Base-by-base conservation (phyloP, 371 early-diverging fungal genomes). In the Apophysomyces sp. region DNA sequence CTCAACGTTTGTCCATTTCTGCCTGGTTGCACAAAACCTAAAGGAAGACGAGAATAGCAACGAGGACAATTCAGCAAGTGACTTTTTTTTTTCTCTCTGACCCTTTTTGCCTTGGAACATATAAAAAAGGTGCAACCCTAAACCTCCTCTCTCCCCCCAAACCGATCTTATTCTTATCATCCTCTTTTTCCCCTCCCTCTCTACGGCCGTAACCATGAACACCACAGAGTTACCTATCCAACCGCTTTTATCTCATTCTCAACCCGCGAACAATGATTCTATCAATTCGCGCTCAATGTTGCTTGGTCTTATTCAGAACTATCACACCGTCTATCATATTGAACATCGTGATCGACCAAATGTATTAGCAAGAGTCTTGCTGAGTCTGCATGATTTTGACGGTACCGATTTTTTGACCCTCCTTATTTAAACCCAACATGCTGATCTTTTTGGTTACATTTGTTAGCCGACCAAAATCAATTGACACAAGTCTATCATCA, bases 331-430 rank as follows among this genome's bases (percentile, higher is more conserved):
- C 3, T 77, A 67, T 63, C 62, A 60, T 21, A 77, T 77, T 69
- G 74, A 77, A 61, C 55, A 61, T 51, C 63, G 73, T 39, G 74
- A 77, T 58, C 61, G 68, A 3, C 72, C 78, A 13, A 74, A 77
- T 39, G 61, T 68, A 13, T 54, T 70, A 12, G 57, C 69, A 2
- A 70, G 78, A 53, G 57, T 74, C 2, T 57, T 77, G 4, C 68
- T 74, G 7, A 58, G 63, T 21, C 55, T 77, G 18, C 68, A 77
- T 54, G 67, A 67, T 58, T 52, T 77, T 11, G 66, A 66, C 41
- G 77, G 77, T 73, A 73, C 36, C 53, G n/a, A n/a, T n/a, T n/a
- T n/a, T n/a, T n/a, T n/a, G n/a, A n/a, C 41, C 5, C 9, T 41
- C 8, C 21, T 9, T 7, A 21, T 44, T 13, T 37, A n/a, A 37